Evolutionary conservation across 306 rosid genomes (phyloP).

Genomic region (Crataegus laevigata): DNA sequence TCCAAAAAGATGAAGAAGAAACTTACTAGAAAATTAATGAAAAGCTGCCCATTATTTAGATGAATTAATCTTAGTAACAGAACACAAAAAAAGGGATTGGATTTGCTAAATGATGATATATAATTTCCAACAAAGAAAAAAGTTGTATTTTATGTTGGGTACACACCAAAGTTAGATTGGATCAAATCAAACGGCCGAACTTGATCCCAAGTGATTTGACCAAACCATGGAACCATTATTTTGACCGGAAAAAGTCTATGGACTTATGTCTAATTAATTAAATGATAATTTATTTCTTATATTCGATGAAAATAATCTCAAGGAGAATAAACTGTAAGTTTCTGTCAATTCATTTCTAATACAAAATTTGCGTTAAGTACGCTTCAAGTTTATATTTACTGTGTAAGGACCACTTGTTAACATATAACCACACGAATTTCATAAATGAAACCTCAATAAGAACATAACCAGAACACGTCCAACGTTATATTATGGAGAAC

Average conservation of each 20-base stretch:
- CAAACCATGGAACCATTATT: neutral
- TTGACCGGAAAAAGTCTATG: neutral
- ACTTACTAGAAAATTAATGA: too few species aligned
- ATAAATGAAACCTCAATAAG: neutral
- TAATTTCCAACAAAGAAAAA: too few species aligned
- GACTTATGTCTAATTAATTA: neutral
- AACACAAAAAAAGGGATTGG: too few species aligned
- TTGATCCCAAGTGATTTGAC: neutral
- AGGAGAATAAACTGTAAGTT: neutral
- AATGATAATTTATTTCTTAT: neutral
- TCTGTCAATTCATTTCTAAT: neutral
- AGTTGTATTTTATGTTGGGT: neutral
- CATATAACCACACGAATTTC: neutral
- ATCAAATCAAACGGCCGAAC: neutral
- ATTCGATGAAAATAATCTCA: neutral
- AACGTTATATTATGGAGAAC: too few species aligned
- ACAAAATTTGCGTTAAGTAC: neutral
- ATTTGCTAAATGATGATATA: too few species aligned
- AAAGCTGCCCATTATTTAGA: too few species aligned
- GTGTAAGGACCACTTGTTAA: neutral
- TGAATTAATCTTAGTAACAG: too few species aligned
- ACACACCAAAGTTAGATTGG: neutral
- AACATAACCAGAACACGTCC: neutral
- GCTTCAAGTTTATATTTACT: neutral
- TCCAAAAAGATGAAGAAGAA: too few species aligned